phyloP scores from a whole-genome alignment of 805 yeast species.

The Jamesozyma jinghongensis region DNA sequence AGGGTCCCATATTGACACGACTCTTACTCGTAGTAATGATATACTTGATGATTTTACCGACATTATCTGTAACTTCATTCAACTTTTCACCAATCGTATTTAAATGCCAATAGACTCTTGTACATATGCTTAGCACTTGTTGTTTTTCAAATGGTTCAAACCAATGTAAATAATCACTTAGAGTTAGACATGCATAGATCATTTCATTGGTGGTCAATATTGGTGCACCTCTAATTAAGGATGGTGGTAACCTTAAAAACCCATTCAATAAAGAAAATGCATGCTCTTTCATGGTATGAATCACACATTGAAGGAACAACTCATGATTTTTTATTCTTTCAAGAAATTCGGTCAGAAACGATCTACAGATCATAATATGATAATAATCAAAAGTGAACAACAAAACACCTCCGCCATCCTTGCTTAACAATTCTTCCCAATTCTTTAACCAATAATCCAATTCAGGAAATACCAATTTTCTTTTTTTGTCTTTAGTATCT shows the following conservation, averaged over 20 bases:
- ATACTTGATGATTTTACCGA: constrained; percentile 45
- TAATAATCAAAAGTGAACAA: constrained; percentile 42
- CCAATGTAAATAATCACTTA: constrained; percentile 39
- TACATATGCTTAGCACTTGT: constrained; percentile 38
- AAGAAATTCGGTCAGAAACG: constrained; percentile 27
- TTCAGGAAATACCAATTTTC: constrained; percentile 24
- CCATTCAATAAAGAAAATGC: constrained; percentile 39
- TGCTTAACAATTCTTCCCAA: constrained; percentile 38
- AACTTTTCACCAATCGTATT: constrained; percentile 47
- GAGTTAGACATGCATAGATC: constrained; percentile 45
- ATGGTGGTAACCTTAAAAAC: constrained; percentile 37
- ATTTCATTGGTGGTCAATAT: constrained; percentile 42
- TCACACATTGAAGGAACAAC: constrained; percentile 23
- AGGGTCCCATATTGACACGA: constrained; percentile 12
- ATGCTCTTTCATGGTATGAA: constrained; percentile 37
- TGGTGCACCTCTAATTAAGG: constrained; percentile 48
- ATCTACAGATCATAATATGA: constrained; percentile 36
- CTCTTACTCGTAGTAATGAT: constrained; percentile 39
- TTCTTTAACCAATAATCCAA: constrained; percentile 38
- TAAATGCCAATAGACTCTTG: constrained; percentile 50
- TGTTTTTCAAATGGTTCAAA: constrained; percentile 35
- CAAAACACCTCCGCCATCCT: constrained; percentile 42
- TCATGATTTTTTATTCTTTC: constrained; percentile 17
- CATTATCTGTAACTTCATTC: constrained; percentile 53
- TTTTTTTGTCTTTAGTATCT: constrained; percentile 1